A percentile compares a stretch with the other conserved stretches of the same genome.
phyloP scores from a whole-genome alignment of 768 basidiomycete species.

The Butyriboletus loyo region DNA sequence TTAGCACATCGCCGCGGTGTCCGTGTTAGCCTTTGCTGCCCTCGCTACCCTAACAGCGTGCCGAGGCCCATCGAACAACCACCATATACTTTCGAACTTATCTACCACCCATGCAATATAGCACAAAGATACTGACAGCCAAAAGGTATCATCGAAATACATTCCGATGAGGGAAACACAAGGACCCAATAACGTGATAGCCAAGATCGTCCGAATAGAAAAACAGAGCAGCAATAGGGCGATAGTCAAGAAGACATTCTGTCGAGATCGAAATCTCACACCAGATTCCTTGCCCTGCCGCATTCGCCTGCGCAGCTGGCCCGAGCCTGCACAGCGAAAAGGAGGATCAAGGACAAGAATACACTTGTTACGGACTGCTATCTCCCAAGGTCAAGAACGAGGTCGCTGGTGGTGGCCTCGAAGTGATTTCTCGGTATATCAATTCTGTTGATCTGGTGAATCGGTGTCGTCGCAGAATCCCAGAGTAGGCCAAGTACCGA shows the following conservation, averaged over 20 bases:
- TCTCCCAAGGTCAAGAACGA: conserved; percentile 19
- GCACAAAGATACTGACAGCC: neutral
- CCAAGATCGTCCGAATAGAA: conserved; percentile 1
- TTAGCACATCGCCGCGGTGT: neutral
- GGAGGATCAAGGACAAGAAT: neutral
- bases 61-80: neutral
- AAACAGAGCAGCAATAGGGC: neutral
- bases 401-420: conserved; percentile 9
- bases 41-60: too few species aligned
- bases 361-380: conserved; percentile 3
- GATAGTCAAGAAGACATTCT: neutral
- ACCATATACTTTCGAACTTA: neutral
- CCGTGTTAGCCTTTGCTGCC: neutral
- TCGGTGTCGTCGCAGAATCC: neutral
- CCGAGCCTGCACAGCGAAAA: neutral
- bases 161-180: neutral
- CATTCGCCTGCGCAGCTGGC: neutral
- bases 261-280: neutral
- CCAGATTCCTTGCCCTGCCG: neutral
- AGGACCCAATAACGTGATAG: neutral
- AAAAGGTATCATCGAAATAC: conserved; percentile 7
- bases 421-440: conserved; percentile 52
- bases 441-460: conserved; percentile 25
- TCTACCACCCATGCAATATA: neutral
- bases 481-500: conserved; percentile 19